These are phyloP conservation scores for Paramarasmius palmivorus DNA, from an alignment of 1,284 basidiomycete genomes.

Conservation along the genomic window DNA sequence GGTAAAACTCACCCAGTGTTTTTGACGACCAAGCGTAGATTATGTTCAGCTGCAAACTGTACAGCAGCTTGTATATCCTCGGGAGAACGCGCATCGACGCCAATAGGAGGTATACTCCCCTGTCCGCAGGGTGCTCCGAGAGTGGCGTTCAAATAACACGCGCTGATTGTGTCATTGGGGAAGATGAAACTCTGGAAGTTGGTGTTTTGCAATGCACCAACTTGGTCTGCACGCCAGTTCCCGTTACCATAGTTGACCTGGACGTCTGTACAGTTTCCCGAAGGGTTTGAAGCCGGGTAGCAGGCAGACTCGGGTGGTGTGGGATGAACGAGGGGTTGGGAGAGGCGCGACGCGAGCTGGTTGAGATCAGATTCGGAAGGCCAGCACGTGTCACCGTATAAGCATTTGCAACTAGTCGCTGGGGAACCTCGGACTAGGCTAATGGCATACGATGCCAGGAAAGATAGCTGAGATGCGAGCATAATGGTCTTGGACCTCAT, in stretches of 20 bases:
- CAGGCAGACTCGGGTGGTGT: slow-evolving; percentile 37
- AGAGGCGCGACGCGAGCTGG: slow-evolving; percentile 31
- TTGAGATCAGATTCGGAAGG: slow-evolving; percentile 35
- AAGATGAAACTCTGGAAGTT: slow-evolving; percentile 42
- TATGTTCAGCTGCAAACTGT: background rate
- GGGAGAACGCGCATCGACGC: background rate
- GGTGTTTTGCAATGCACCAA: slow-evolving; percentile 38
- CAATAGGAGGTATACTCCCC: slow-evolving; percentile 34
- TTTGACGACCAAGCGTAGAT: slow-evolving; percentile 3
- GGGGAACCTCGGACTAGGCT: background rate
- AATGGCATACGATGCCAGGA: background rate
- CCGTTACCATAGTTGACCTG: slow-evolving; percentile 28
- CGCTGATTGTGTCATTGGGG: slow-evolving; percentile 38
- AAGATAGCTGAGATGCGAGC: too few relatives aligned
- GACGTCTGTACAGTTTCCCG: slow-evolving; percentile 35
- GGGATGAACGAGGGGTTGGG: slow-evolving; percentile 38
- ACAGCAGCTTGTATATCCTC: slow-evolving; percentile 3
- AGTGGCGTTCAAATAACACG: slow-evolving; percentile 40
- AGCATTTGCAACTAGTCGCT: slow-evolving; percentile 16
- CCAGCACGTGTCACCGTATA: slow-evolving; percentile 41
- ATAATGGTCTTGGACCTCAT: too few relatives aligned
- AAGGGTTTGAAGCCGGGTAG: slow-evolving; percentile 30
- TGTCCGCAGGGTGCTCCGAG: slow-evolving; percentile 41
- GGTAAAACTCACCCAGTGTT: slow-evolving; percentile 2
- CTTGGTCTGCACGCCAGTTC: slow-evolving; percentile 37